These are phyloP conservation scores for Pseudevernia furfuracea DNA, from an alignment of 495 filamentous ascomycete species.

Conservation along the genomic window DNA sequence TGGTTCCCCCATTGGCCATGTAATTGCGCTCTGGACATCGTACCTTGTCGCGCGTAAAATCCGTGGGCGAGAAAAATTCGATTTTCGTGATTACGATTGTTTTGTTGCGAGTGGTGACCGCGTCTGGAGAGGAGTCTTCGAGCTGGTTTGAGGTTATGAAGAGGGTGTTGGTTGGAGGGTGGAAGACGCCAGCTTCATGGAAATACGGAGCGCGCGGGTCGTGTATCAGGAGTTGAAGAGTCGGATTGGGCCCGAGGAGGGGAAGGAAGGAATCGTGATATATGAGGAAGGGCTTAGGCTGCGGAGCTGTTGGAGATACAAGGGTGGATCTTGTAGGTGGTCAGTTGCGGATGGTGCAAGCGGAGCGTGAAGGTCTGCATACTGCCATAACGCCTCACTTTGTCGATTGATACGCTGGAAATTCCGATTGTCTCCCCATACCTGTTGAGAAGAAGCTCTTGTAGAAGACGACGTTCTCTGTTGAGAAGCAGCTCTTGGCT, in stretches of 20 bases:
- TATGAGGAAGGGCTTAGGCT: conserved; percentile 28
- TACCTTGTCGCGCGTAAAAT: conserved; percentile 28
- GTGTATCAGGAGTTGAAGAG: conserved; percentile 30
- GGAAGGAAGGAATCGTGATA: conserved; percentile 32
- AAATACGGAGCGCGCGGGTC: conserved; percentile 42
- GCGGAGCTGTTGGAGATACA: conserved; percentile 22
- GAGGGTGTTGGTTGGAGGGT: conserved; percentile 39
- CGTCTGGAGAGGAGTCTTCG: conserved; percentile 26
- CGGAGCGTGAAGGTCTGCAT: not conserved
- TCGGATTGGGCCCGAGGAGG: conserved; percentile 31
- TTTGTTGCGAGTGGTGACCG: conserved; percentile 31
- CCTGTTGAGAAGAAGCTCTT: conserved; percentile 18
- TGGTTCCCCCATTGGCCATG: conserved; percentile 50
- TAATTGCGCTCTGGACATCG: conserved; percentile 36
- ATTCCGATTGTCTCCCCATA: conserved; percentile 21
- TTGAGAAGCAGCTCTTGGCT: conserved; percentile 17
- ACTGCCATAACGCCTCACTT: conserved; percentile 28
- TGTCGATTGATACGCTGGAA: conserved; percentile 25
- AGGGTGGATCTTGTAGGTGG: conserved; percentile 16
- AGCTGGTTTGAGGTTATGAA: conserved; percentile 51
- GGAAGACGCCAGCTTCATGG: conserved; percentile 54
- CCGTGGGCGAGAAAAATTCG: conserved; percentile 27
- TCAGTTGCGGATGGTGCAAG: not conserved
- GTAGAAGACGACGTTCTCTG: conserved; percentile 14
- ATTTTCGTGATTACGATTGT: conserved; percentile 35